phyloP scores from a whole-genome alignment of 768 basidiomycete genomes.

The Boletellus ananas region DNA sequence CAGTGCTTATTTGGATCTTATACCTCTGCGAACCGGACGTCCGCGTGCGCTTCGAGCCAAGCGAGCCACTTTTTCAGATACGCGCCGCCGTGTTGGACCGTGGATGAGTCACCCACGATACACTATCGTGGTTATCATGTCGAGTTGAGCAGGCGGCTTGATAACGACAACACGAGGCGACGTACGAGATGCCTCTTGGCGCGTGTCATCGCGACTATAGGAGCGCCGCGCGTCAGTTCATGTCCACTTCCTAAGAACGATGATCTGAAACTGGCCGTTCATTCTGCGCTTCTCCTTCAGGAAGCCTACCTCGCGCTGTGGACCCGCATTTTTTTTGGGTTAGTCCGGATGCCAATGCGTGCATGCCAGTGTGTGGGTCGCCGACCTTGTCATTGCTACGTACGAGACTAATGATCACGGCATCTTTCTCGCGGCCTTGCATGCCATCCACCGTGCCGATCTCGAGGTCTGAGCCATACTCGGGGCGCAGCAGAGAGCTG shows the following conservation, averaged over 20 bases:
- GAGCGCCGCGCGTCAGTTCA: not conserved
- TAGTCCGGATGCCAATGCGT: not conserved
- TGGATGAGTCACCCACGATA: constrained; percentile 90
- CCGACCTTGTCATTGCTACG: constrained; percentile 80
- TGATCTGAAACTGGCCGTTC: constrained; percentile 56
- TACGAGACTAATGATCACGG: constrained; percentile 88
- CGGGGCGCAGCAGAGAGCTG: constrained; percentile 67
- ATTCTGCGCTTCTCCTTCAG: constrained; percentile 87
- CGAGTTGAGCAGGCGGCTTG: not conserved
- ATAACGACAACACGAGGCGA: constrained; percentile 4
- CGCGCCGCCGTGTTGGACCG: constrained; percentile 76
- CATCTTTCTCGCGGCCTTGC: constrained; percentile 96
- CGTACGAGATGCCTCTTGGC: constrained; percentile 83
- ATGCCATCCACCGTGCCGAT: constrained; percentile 96
- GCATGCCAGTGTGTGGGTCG: too few species aligned
- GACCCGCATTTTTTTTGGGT: not conserved
- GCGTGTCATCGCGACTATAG: constrained; percentile 83
- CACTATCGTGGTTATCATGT: constrained; percentile 49
- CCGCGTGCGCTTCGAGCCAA: constrained; percentile 88
- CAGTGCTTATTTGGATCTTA: not conserved
- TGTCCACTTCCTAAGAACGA: not conserved
- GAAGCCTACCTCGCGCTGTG: constrained; percentile 87
- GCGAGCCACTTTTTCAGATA: constrained; percentile 88
- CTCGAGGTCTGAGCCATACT: constrained; percentile 68
- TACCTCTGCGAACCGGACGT: constrained; percentile 79